Base-by-base conservation (phyloP, 768 basidiomycete genomes). In the Naganishia kalamii region DNA sequence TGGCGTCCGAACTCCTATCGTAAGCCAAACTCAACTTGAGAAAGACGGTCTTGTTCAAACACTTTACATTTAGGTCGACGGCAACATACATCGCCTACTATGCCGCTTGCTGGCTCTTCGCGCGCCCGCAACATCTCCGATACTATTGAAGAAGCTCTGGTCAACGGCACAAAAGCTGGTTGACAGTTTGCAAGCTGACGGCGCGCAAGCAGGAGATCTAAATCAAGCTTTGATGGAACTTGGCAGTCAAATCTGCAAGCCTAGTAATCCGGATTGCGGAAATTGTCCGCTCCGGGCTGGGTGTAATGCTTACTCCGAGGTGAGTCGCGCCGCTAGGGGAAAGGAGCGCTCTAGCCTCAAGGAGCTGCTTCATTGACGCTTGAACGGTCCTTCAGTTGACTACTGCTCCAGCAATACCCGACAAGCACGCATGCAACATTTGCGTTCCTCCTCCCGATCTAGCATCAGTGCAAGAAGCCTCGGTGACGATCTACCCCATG, bases 161-260 rank as follows among this genome's bases (percentile, higher is more conserved):
- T 78, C 81, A 4, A 86, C 84, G 4, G 92, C 92, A 0, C 81
- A 81, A 43, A 81, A 81, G 2, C 83, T 96, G 75, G 87, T 96
- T 11, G 77, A 84, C 43, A 61, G 80, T 68, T 13, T 74, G 81
- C 52, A 37, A 11, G 57, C 62, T 1, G 62, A 50, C 17, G 52
- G 67, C 27, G 74, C 72, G 10, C 62, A 72, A 15, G 84, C 91
- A 0, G 90, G 92, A 19, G 89, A 93, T 74, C 82, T 92, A 68
- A 94, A 94, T 67, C 76, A 77, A 43, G 92, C 89, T 15, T 81
- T 98, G 57, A 97, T 97, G 75, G 93, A 98, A 74, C 85, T 97
- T 7, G 93, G 93, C 52, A 89, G 89, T 74, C 94, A 91, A 3
- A 84, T 96, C 2, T 98, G 93, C 80, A 92, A 88, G 77, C 86